Conservation (phyloP, 2,329 filamentous ascomycete genomes). For the Fusarium cyanostomum region DNA sequence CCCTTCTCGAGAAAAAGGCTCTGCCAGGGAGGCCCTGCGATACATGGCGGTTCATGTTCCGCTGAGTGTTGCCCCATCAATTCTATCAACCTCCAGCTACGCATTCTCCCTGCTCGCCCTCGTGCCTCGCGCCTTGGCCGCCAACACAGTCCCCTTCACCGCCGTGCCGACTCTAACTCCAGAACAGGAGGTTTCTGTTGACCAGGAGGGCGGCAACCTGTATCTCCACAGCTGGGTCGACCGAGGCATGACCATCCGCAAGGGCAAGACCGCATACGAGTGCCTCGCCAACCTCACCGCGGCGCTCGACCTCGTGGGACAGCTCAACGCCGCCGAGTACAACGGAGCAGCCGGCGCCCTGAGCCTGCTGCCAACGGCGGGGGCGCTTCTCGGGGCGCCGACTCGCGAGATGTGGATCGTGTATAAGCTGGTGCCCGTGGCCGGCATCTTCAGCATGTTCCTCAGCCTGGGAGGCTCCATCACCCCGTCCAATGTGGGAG, state of each 20-base stretch:
- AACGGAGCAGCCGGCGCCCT: background rate
- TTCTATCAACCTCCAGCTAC: no score
- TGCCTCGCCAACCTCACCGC: background rate
- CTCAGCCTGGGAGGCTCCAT: background rate
- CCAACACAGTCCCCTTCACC: background rate
- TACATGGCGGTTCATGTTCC: no score
- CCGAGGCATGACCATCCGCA: background rate
- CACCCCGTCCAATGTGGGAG: background rate
- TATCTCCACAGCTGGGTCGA: background rate
- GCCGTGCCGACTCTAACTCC: background rate
- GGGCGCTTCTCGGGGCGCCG: background rate
- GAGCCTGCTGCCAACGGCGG: background rate
- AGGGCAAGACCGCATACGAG: background rate
- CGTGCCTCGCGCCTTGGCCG: background rate
- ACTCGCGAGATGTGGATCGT: background rate
- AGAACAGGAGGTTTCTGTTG: background rate
- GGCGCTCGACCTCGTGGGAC: background rate
- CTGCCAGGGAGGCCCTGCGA: no score
- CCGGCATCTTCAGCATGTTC: background rate
- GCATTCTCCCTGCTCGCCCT: no score
- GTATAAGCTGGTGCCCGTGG: background rate
- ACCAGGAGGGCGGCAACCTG: background rate
- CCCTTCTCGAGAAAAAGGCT: no score
- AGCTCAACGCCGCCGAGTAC: background rate
- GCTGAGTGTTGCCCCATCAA: no score